These are phyloP conservation scores for Vaccinium macrocarpon DNA, from an alignment of 148 eudicot genomes.

Conservation along the genomic window DNA sequence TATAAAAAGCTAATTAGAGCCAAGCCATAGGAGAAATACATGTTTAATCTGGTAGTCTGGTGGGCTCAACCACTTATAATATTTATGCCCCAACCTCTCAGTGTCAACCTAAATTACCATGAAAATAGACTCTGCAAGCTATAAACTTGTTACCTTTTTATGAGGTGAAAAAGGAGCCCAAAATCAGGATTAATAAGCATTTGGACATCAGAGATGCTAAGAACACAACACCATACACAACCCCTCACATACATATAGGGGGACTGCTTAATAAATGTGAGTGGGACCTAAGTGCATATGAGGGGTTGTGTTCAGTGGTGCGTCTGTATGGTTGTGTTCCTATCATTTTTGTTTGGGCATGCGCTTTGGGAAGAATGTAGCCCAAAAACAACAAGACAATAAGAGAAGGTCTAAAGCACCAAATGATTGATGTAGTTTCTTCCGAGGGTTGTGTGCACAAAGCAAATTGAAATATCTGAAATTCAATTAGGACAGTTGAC, in stretches of 20 bases:
- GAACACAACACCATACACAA: too few species aligned
- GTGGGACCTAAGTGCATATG: too few species aligned
- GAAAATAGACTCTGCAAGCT: neutral
- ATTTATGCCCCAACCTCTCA: neutral
- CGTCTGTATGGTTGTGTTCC: too few species aligned
- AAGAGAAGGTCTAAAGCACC: neutral
- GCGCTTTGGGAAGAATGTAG: neutral
- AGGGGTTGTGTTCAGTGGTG: too few species aligned
- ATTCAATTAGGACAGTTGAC: neutral
- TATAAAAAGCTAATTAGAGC: slow-evolving; percentile 7
- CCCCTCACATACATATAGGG: too few species aligned
- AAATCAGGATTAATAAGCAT: neutral
- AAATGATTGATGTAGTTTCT: neutral
- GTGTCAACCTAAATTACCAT: neutral
- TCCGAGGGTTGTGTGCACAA: neutral
- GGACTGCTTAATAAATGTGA: too few species aligned
- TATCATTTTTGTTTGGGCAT: neutral
- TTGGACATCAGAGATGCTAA: neutral
- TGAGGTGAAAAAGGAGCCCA: neutral
- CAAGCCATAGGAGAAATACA: neutral
- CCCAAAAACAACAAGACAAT: neutral
- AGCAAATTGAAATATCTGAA: neutral
- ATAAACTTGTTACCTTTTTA: neutral
- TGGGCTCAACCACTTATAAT: neutral
- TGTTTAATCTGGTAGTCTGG: neutral